phyloP scores from a whole-genome alignment of 2,329 filamentous ascomycete species.

The Sporothrix schenckii region DNA sequence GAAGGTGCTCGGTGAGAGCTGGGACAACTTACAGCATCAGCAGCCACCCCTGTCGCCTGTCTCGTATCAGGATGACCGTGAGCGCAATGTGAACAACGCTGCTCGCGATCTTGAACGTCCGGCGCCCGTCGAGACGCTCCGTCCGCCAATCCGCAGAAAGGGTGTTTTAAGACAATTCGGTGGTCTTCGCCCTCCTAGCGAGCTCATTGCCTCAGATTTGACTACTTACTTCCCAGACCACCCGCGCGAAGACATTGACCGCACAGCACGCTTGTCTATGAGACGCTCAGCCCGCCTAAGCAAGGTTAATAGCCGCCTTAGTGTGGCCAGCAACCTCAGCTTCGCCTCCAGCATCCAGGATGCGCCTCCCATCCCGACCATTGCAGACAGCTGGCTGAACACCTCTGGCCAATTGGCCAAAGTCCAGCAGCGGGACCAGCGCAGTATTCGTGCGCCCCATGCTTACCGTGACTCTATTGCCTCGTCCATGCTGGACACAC shows the following conservation, averaged over 20 bases:
- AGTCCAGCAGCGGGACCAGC: conserved; percentile 50
- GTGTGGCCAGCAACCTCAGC: conserved; percentile 90
- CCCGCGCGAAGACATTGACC: conserved; percentile 89
- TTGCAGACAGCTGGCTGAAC: conserved; percentile 89
- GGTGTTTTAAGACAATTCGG: conserved; percentile 77
- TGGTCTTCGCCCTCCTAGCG: conserved; percentile 88
- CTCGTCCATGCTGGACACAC: conserved; percentile 83
- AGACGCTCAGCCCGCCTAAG: conserved; percentile 87
- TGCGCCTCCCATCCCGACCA: conserved; percentile 91
- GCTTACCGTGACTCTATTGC: conserved; percentile 84
- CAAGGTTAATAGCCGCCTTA: conserved; percentile 88
- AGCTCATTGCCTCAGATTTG: conserved; percentile 94
- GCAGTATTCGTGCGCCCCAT: conserved; percentile 53
- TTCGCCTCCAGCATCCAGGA: conserved; percentile 90
- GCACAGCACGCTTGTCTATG: conserved; percentile 90
- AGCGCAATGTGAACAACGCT: conserved; percentile 65
- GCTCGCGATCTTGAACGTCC: conserved; percentile 62
- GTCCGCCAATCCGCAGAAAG: conserved; percentile 52
- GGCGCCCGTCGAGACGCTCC: conserved; percentile 50
- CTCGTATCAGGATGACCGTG: conserved; percentile 70
- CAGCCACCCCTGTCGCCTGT: conserved; percentile 80
- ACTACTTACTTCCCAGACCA: conserved; percentile 98
- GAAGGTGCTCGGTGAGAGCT: conserved; percentile 83
- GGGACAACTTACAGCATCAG: conserved; percentile 71
- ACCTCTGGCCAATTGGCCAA: conserved; percentile 59